Conservation (phyloP, 495 filamentous ascomycete genomes). For the Entonaema liquescens region DNA sequence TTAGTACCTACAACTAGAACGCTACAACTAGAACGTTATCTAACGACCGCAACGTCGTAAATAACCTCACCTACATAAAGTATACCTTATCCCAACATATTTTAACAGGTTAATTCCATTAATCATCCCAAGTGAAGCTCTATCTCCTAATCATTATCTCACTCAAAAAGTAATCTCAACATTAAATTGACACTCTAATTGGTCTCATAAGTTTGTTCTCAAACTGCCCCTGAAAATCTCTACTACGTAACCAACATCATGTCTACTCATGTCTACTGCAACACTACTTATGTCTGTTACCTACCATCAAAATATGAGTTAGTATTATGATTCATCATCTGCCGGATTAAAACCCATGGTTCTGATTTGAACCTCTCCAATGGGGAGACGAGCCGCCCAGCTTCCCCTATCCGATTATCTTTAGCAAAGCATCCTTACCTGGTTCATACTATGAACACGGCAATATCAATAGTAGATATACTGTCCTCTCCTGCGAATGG, state of each 20-base stretch:
- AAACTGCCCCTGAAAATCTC: conserved; percentile 28
- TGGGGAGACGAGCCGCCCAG: conserved; percentile 28
- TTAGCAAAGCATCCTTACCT: conserved; percentile 21
- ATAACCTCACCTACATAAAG: neutral
- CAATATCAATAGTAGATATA: conserved; percentile 3
- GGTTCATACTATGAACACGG: conserved; percentile 1
- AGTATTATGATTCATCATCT: conserved; percentile 32
- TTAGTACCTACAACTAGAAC: neutral
- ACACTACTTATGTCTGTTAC: too few species aligned
- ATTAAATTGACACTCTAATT: neutral
- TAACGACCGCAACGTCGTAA: neutral
- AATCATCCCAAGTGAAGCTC: neutral
- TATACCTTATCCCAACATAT: neutral
- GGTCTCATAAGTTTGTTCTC: neutral
- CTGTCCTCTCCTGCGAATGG: neutral
- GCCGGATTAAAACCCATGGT: conserved; percentile 26
- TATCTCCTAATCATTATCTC: neutral
- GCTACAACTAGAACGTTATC: too few species aligned
- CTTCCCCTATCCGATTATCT: conserved; percentile 30
- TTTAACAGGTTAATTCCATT: neutral
- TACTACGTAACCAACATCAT: conserved; percentile 8
- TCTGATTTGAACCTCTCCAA: conserved; percentile 29
- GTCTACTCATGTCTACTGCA: neutral
- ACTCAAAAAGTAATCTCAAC: neutral
- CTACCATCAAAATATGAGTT: conserved; percentile 6